Base-by-base conservation (phyloP, 768 basidiomycete genomes). In the Kwoniella sp. region DNA sequence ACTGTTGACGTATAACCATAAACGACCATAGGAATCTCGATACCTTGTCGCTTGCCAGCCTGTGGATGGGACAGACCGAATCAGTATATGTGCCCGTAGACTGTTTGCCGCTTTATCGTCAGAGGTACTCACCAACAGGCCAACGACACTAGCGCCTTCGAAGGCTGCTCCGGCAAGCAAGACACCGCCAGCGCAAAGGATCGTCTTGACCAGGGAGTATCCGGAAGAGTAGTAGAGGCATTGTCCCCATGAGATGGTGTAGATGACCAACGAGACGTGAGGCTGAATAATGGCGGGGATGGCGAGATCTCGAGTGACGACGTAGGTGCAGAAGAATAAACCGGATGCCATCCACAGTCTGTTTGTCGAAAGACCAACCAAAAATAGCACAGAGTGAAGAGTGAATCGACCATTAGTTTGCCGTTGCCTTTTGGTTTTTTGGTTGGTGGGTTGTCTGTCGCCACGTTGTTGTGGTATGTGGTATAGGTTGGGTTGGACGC, bases 161-260 rank as follows among this genome's bases (percentile, higher is more conserved):
- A 90, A 81, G 0, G 82, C 84, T 0, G 83, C 89, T 12, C 84
- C 80, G 7, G 86, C 17, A n/a, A 81, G 67, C 60, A 86, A 79
- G 4, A 67, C 62, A 9, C 83, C 36, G 0, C 83, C 79, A 40
- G 85, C 76, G 3, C 79, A 51, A 36, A 80, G 46, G 10, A 84
- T 70, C 2, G 71, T 63, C 6, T 44, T n/a, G 13, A 55, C 17
- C 40, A 44, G 61, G 0, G 85, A 82, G 27, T 83, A 81, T 19
- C 80, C 80, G 0, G 76, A 71, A n/a, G 81, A 83, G 72, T 91
- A 91, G 75, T 88, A 85, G 58, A 87, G 82, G 68, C 89, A 90
- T 85, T 92, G 79, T 0, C 83, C 83, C 86, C 87, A 89, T 1
- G 86, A 87, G 13, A 88, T 67, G 6, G 88, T 80, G 0, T 83